Conservation (phyloP, 2,329 filamentous ascomycete species). For the Nemania abortiva region DNA sequence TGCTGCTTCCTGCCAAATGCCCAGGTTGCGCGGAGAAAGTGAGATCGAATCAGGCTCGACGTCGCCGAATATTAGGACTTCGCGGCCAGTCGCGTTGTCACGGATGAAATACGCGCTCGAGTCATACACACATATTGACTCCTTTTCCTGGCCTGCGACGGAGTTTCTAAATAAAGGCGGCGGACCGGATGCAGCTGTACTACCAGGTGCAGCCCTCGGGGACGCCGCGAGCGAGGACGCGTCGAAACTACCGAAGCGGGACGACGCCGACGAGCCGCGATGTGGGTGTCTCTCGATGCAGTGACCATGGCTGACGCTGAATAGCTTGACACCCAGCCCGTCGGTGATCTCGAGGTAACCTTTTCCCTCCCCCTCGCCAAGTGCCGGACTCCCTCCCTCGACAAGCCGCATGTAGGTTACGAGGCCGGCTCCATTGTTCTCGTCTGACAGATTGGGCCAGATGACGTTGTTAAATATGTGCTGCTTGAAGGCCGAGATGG, state of each 20-base stretch:
- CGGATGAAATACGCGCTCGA: constrained; percentile 95
- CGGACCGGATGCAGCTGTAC: constrained; percentile 45
- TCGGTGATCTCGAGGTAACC: constrained; percentile 92
- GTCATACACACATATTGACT: constrained; percentile 78
- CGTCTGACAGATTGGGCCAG: constrained; percentile 97
- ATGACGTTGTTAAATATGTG: constrained; percentile 99
- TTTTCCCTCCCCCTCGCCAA: constrained; percentile 82
- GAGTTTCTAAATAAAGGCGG: constrained; percentile 48
- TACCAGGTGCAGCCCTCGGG: constrained; percentile 43
- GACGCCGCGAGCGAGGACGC: constrained; percentile 47
- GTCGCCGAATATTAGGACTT: constrained; percentile 94
- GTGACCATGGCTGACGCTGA: constrained; percentile 89
- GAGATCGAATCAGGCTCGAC: constrained; percentile 93
- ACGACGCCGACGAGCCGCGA: constrained; percentile 68
- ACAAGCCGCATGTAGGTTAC: constrained; percentile 90
- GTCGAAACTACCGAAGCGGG: constrained; percentile 64
- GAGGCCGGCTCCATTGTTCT: constrained; percentile 92
- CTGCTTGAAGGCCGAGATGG: constrained; percentile 90
- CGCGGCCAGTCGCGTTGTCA: constrained; percentile 74
- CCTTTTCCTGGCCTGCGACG: constrained; percentile 52
- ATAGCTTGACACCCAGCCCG: constrained; percentile 87
- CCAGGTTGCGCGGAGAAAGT: constrained; percentile 81
- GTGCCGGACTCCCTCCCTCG: constrained; percentile 86
- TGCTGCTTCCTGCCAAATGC: constrained; percentile 89
- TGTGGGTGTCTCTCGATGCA: constrained; percentile 82